Base-by-base conservation (phyloP, 2,329 filamentous ascomycete species). In the Davidsoniella neocaledoniae region DNA sequence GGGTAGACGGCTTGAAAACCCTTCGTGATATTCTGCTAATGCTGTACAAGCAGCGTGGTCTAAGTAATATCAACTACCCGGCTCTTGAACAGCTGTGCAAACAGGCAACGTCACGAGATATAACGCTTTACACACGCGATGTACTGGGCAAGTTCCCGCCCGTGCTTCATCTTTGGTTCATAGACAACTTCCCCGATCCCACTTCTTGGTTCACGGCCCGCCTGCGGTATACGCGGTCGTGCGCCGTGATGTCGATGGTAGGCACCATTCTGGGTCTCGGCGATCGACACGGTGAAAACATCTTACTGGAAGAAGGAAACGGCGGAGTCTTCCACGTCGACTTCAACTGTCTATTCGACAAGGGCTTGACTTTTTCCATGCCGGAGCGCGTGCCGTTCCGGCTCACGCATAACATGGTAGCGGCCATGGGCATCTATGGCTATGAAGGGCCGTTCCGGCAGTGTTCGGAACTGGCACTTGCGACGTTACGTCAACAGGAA, bases 291-390 rank as follows among this genome's bases (percentile, higher is more conserved):
- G 90, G 90, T 52, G 91, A 98, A 64, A 99, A 99, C 64, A 86
- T 99, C 50, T 76, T 95, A 26, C 79, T 98, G 29, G 87, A 96
- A 63, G 86, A 96, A 67, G 83, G 84, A 51, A 93, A 87, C 56
- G 91, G 93, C 42, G 90, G 90, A 47, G 80, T 94, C 2, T 85
- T 98, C 64, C 91, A 99, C 64, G 93, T 99, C 43, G 91, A 98
- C 66, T 98, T 99, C 73, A 98, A 98, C 67, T 98, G 93, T 64
- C 78, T 98, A 4, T 99, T 99, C 63, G 93, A 98, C 69, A 98
- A 98, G 61, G 91, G 91, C 1, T 75, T 90, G 39, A 95, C 88
- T 0, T 96, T 98, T 61, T 82, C 87, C 55, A 94, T 93, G 63
- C 90, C 91, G 0, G 91, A 99, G 64, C 73, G 83, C 26, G 91